Evolutionary conservation across 169 alveolate genomes (phyloP).

Genomic region (Eimeria falciformis): DNA sequence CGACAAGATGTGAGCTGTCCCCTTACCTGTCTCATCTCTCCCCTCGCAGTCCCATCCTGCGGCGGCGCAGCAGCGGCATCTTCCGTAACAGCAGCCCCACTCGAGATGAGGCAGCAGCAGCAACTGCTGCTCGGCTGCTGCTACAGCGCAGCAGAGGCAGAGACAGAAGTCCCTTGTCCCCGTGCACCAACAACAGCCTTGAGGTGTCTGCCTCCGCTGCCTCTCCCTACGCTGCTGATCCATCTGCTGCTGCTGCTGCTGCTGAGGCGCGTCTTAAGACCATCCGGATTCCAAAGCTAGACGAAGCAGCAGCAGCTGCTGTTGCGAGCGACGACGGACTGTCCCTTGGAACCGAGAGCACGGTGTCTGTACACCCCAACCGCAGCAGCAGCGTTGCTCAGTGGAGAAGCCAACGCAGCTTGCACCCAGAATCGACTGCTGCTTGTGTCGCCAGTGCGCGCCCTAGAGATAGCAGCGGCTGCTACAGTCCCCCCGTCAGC

Average conservation of each 20-base stretch:
- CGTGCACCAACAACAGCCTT: background rate
- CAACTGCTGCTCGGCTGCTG: background rate
- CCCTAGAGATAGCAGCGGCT: too few relatives aligned
- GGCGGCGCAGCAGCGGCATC: slow-evolving; percentile 8
- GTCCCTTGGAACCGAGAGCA: background rate
- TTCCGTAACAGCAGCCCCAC: background rate
- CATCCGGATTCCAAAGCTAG: too few relatives aligned
- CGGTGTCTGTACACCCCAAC: background rate
- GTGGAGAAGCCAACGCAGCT: background rate
- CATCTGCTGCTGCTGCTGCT: slow-evolving; percentile 26
- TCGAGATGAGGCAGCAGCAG: background rate
- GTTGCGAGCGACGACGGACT: background rate
- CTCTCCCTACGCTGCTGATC: background rate
- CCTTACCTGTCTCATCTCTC: too few relatives aligned
- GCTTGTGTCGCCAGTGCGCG: background rate
- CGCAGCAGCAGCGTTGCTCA: background rate
- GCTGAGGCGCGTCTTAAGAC: background rate
- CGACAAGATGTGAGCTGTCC: too few relatives aligned
- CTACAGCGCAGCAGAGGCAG: background rate
- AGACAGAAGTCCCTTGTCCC: background rate
- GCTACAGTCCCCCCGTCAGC: too few relatives aligned
- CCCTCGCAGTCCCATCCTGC: too few relatives aligned
- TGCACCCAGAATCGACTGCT: background rate
- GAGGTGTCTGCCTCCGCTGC: background rate
- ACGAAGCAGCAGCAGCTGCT: background rate